A percentile compares a stretch with the other conserved stretches of the same genome.
phyloP scores from a whole-genome alignment of 805 yeast genomes.

The Wickerhamiella azyma region DNA sequence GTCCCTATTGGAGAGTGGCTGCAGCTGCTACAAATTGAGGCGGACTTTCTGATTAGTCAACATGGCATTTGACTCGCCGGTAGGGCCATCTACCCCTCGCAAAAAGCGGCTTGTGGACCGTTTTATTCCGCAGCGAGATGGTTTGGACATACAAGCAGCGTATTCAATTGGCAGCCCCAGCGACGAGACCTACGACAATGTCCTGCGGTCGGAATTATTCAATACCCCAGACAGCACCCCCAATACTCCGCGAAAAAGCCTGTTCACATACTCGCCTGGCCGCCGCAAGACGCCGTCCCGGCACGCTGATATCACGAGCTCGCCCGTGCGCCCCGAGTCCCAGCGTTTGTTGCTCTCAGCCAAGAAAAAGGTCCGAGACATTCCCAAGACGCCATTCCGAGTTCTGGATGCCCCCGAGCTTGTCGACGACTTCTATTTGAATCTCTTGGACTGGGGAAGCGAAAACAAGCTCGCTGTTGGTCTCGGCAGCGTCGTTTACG shows the following conservation, averaged over 20 bases:
- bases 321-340: slow-evolving; percentile 56
- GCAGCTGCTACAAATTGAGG: background rate
- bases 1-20: background rate
- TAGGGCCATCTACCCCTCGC: slow-evolving; percentile 16
- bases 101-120: slow-evolving; percentile 37
- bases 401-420: slow-evolving; percentile 93
- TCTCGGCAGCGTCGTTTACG: slow-evolving; percentile 69
- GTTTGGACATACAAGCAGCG: slow-evolving; percentile 79
- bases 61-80: background rate
- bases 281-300: slow-evolving; percentile 12
- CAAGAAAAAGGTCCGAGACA: slow-evolving; percentile 59
- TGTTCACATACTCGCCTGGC: slow-evolving; percentile 15
- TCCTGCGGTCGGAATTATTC: slow-evolving; percentile 77
- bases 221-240: slow-evolving; percentile 38
- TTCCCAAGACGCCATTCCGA: slow-evolving; percentile 77
- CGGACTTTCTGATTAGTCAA: background rate
- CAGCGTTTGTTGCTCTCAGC: slow-evolving; percentile 72
- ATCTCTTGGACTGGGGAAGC: slow-evolving; percentile 90
- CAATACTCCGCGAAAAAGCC: slow-evolving; percentile 15
- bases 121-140: slow-evolving; percentile 76
- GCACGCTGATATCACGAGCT: slow-evolving; percentile 17
- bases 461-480: slow-evolving; percentile 85
- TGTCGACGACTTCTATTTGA: slow-evolving; percentile 85
- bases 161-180: slow-evolving; percentile 32
- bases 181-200: slow-evolving; percentile 71